phyloP scores from a whole-genome alignment of 495 filamentous ascomycete species.

The Penicillium salamii region DNA sequence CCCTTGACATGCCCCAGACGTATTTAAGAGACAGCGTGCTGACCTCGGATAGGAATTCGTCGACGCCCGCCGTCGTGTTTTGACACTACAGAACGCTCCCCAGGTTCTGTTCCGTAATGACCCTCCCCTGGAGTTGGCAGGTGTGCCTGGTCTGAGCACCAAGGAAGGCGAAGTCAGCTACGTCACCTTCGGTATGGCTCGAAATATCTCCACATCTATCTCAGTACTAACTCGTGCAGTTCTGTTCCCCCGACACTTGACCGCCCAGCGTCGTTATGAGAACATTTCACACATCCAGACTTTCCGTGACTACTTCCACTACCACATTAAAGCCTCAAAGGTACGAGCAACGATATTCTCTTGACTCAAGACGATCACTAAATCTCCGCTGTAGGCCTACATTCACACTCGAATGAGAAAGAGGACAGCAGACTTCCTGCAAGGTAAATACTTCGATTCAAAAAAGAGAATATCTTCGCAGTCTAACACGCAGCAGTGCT shows the following conservation, averaged over 20 bases:
- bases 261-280: constrained; percentile 81
- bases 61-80: constrained; percentile 77
- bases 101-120: constrained; percentile 98
- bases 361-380: neutral
- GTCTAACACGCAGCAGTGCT: constrained; percentile 59
- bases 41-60: constrained; percentile 74
- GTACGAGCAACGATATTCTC: constrained; percentile 31
- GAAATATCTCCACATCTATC: no score
- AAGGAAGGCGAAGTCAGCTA: constrained; percentile 86
- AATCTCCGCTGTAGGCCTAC: constrained; percentile 61
- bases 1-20: neutral
- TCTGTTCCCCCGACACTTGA: constrained; percentile 92
- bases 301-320: constrained; percentile 99
- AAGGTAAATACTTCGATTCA: constrained; percentile 55
- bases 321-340: constrained; percentile 99
- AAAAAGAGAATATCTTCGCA: neutral
- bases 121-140: constrained; percentile 85
- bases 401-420: constrained; percentile 98
- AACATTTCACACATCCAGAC: constrained; percentile 99
- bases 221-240: constrained; percentile 52
- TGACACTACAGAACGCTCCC: constrained; percentile 92
- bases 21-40: neutral
- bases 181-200: constrained; percentile 84
- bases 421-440: constrained; percentile 95
- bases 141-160: constrained; percentile 72